Conservation (phyloP, 768 basidiomycete species). For the Tricholoma sp. region DNA sequence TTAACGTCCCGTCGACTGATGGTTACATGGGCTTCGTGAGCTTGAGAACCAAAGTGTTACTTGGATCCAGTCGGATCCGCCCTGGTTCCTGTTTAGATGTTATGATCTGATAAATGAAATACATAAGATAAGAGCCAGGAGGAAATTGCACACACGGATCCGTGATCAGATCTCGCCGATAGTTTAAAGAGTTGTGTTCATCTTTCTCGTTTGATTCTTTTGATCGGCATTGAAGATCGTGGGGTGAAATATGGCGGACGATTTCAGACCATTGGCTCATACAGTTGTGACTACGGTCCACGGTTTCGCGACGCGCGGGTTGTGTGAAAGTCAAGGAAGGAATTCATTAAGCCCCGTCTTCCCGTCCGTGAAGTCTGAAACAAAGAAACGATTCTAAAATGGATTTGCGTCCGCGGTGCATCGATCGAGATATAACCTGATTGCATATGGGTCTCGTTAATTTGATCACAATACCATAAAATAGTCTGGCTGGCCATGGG, state of each 20-base stretch:
- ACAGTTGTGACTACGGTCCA: background rate
- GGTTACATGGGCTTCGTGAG: background rate
- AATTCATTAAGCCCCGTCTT: background rate
- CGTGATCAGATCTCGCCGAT: background rate
- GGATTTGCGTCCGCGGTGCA: background rate
- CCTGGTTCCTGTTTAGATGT: conserved; percentile 1
- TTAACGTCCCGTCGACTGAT: background rate
- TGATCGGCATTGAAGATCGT: conserved; percentile 1
- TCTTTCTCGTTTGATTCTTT: conserved; percentile 1
- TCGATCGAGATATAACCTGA: background rate
- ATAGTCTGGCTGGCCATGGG: background rate
- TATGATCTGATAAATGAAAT: background rate
- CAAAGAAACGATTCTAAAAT: background rate
- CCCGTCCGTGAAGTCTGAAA: background rate
- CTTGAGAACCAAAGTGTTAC: background rate
- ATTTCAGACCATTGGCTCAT: background rate
- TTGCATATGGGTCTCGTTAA: background rate
- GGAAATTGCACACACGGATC: background rate
- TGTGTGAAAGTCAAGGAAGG: background rate
- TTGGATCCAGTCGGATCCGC: background rate
- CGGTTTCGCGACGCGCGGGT: background rate
- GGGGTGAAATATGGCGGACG: background rate
- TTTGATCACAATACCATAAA: background rate
- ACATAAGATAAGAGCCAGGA: background rate
- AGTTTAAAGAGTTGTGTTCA: background rate